phyloP scores from a whole-genome alignment of 306 rosid genomes.

The Fragaria iinumae region DNA sequence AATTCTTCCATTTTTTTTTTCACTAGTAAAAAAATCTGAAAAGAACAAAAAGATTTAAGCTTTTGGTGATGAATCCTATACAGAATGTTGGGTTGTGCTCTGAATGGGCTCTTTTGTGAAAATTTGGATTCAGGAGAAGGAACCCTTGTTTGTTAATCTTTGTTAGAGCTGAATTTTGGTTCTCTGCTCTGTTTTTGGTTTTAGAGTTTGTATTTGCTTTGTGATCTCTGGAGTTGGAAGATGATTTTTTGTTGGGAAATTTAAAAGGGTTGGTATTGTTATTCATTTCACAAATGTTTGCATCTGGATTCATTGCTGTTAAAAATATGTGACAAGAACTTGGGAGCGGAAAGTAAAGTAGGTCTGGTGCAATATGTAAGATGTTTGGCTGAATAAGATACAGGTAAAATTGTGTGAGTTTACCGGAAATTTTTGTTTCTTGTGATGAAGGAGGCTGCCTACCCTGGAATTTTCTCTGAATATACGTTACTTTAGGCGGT shows the following conservation, averaged over 20 bases:
- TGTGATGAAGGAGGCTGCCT: neutral
- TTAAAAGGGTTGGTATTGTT: neutral
- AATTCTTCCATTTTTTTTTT: neutral
- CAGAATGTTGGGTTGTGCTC: neutral
- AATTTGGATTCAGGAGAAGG: neutral
- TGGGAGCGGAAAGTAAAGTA: neutral
- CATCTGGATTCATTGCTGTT: neutral
- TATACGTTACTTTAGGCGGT: neutral
- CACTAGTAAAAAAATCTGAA: neutral
- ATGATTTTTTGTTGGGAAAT: neutral
- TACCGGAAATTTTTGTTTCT: neutral
- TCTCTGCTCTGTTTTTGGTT: neutral
- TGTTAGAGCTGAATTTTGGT: neutral
- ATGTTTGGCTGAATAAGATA: constrained; percentile 4
- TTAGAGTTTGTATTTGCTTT: neutral
- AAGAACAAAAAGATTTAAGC: neutral
- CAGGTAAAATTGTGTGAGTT: neutral
- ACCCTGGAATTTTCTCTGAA: neutral
- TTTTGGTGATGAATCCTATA: neutral
- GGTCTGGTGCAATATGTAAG: neutral
- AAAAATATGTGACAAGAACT: neutral
- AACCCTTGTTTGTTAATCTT: constrained; percentile 3
- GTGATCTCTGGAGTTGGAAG: neutral
- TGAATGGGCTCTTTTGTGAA: neutral
- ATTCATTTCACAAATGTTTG: neutral